Evolutionary conservation across 139 green algal species (phyloP).

Genomic region (Penium margaritaceum): DNA sequence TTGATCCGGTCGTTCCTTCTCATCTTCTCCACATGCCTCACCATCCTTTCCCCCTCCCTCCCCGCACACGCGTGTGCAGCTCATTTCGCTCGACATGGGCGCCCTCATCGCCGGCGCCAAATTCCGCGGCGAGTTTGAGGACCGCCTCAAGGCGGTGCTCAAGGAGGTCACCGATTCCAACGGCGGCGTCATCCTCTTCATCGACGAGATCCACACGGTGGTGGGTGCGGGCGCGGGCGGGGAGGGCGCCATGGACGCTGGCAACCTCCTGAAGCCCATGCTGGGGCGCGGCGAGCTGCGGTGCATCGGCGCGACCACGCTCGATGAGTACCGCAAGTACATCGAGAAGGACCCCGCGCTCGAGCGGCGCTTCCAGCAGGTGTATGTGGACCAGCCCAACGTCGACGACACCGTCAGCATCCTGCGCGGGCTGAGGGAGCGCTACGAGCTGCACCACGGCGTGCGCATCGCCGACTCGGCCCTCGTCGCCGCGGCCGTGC

Average conservation of each 20-base stretch:
- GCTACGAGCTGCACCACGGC: constrained; percentile 95
- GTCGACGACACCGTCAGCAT: constrained; percentile 92
- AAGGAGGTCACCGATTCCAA: constrained; percentile 55
- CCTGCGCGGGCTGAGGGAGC: constrained; percentile 84
- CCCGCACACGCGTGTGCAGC: not conserved
- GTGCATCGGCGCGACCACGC: constrained; percentile 92
- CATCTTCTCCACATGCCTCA: not conserved
- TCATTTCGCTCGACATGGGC: constrained; percentile 82
- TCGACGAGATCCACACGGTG: constrained; percentile 97
- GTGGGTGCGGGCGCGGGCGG: constrained; percentile 58
- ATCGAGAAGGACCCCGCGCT: constrained; percentile 98
- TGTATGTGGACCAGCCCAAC: constrained; percentile 85
- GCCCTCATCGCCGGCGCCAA: constrained; percentile 91
- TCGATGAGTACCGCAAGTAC: constrained; percentile 97
- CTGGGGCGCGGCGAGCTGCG: constrained; percentile 87
- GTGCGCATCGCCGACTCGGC: constrained; percentile 88
- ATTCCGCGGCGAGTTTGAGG: constrained; percentile 97
- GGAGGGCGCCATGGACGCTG: constrained; percentile 83
- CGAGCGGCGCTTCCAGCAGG: constrained; percentile 89
- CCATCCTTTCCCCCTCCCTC: not conserved
- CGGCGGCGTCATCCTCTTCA: constrained; percentile 90
- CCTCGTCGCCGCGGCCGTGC: constrained; percentile 84
- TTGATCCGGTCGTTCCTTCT: too few species aligned
- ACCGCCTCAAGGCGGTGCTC: constrained; percentile 80
- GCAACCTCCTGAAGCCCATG: constrained; percentile 92